phyloP scores from a whole-genome alignment of 768 basidiomycete species.

The Xerocomus spinulosus region DNA sequence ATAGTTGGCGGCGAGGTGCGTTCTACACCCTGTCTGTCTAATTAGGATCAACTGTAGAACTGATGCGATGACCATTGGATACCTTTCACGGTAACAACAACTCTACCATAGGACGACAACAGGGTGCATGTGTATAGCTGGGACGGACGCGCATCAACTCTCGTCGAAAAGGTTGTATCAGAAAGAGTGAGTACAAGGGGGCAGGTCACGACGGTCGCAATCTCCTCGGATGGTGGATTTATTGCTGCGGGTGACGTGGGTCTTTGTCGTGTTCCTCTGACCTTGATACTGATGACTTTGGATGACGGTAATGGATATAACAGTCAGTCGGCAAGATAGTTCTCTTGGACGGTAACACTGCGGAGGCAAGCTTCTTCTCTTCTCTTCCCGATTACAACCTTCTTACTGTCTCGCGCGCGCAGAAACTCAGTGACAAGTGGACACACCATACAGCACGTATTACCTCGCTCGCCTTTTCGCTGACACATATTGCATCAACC shows the following conservation, averaged over 20 bases:
- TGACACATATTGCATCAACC: slow-evolving; percentile 73
- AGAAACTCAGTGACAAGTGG: slow-evolving; percentile 78
- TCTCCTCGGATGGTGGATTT: slow-evolving; percentile 71
- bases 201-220: slow-evolving; percentile 66
- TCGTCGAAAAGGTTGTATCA: slow-evolving; percentile 53
- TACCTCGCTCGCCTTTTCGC: slow-evolving; percentile 49
- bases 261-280: neutral
- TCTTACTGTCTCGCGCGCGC: neutral
- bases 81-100: neutral
- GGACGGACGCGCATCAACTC: slow-evolving; percentile 48
- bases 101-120: slow-evolving; percentile 47
- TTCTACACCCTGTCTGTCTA: neutral
- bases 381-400: neutral
- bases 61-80: neutral
- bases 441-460: slow-evolving; percentile 81
- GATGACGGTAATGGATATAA: neutral
- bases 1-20: slow-evolving; percentile 76
- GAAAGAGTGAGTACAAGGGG: slow-evolving; percentile 59
- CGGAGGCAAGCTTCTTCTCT: slow-evolving; percentile 35
- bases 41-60: neutral
- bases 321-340: slow-evolving; percentile 81
- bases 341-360: slow-evolving; percentile 65
- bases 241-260: slow-evolving; percentile 86
- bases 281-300: neutral
- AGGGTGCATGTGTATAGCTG: slow-evolving; percentile 73